Percentiles rank a stretch among this genome's conserved stretches.
Evolutionary conservation across 768 basidiomycete species (phyloP).

Genomic region (Pulveroboletus ravenelii): DNA sequence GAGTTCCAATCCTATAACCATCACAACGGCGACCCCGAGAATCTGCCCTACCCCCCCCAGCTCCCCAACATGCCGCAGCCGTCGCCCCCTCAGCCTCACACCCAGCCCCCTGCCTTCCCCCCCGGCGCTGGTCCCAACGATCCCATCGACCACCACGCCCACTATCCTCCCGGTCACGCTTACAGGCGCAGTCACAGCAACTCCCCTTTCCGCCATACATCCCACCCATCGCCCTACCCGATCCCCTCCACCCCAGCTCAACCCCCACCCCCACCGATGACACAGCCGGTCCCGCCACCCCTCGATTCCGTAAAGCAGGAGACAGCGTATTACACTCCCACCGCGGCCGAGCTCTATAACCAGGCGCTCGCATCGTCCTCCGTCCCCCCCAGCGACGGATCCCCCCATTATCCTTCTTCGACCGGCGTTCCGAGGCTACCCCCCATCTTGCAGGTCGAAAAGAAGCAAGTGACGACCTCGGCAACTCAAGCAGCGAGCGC

Average conservation of each 20-base stretch:
- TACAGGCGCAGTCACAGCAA: constrained; percentile 31
- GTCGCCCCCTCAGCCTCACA: constrained; percentile 24
- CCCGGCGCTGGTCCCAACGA: constrained; percentile 34
- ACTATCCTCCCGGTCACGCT: constrained; percentile 32
- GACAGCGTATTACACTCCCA: constrained; percentile 42
- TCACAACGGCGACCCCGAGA: constrained; percentile 22
- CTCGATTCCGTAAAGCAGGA: constrained; percentile 39
- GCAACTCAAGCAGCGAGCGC: constrained; percentile 92
- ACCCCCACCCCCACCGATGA: constrained; percentile 27
- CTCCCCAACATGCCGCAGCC: constrained; percentile 31
- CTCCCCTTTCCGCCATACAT: constrained; percentile 36
- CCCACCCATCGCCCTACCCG: constrained; percentile 37
- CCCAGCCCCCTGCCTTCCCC: constrained; percentile 35
- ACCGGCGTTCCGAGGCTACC: constrained; percentile 53
- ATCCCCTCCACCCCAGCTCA: constrained; percentile 30
- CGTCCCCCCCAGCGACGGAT: constrained; percentile 16
- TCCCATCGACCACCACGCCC: constrained; percentile 31
- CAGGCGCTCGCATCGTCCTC: constrained; percentile 39
- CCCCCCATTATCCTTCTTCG: constrained; percentile 28
- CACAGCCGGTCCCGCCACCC: constrained; percentile 12
- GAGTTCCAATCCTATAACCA: constrained; percentile 32
- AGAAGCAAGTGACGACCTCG: constrained; percentile 91
- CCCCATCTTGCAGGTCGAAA: constrained; percentile 86
- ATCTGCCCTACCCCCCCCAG: constrained; percentile 24
- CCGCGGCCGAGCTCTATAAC: constrained; percentile 51